These are phyloP conservation scores for Colletotrichum echinochloae DNA, from an alignment of 2,329 filamentous ascomycete species.

Conservation along the genomic window DNA sequence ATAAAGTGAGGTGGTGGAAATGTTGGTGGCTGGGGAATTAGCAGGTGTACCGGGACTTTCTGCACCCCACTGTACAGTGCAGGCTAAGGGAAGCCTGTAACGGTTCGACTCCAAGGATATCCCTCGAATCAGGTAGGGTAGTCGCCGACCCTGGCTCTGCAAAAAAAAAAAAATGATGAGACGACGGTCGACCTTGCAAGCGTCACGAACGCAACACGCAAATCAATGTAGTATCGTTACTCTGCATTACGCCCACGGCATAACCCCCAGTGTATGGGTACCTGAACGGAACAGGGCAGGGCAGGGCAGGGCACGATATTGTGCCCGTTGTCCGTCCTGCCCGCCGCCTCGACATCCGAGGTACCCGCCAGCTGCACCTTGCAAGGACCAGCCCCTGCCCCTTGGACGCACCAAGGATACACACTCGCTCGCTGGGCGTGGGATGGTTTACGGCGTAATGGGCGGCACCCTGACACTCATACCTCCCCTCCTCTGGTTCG, in stretches of 20 bases:
- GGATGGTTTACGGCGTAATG: conserved; percentile 22
- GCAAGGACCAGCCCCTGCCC: conserved; percentile 33
- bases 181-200: conserved; percentile 35
- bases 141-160: conserved; percentile 10
- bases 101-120: conserved; percentile 20
- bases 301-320: conserved; percentile 31
- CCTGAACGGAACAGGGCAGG: conserved; percentile 17
- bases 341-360: conserved; percentile 37
- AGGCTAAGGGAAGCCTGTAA: conserved; percentile 7
- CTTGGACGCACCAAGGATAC: conserved; percentile 28
- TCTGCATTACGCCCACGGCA: conserved; percentile 14
- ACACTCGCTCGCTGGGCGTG: conserved; percentile 18
- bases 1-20: no score
- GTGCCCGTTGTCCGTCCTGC: conserved; percentile 10
- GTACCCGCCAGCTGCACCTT: conserved; percentile 37
- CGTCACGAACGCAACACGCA: conserved; percentile 30
- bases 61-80: no score
- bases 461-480: conserved; percentile 33
- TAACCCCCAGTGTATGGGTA: conserved; percentile 26
- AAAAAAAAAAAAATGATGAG: conserved; percentile 36
- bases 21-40: no score
- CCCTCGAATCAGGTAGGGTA: conserved; percentile 26
- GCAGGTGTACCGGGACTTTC: no score
- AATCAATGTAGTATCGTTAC: conserved; percentile 30
- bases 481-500: conserved; percentile 30